Evolutionary conservation across 179 eudicot genomes (phyloP), one percentile per base, ranked within the genome.

Genomic region (Drosera spatulata): DNA sequence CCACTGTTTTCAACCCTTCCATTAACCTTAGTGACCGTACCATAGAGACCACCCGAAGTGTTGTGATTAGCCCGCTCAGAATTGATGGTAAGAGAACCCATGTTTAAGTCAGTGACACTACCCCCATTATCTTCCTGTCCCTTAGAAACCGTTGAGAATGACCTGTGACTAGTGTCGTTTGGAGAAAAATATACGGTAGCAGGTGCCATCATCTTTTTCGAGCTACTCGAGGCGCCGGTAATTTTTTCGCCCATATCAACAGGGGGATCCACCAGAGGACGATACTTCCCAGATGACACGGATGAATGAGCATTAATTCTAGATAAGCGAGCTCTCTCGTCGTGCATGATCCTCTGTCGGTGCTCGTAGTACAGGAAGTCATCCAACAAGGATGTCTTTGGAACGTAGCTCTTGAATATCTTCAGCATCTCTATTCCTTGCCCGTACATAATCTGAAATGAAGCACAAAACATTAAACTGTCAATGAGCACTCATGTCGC

Each of bases 361-460:
- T 82, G 78, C 65, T 87, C 97, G 41, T 89, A 89, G 70, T 89
- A 89, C 85, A 84, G 77, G 61, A 89, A 87, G 70, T 89, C 97
- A 61, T 89, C 97, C 38, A 89, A 74, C 74, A 89, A 64, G 56
- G 95, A 87, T 13, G 95, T 84, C 80, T 77, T 89, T 37, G 75
- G 60, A 10, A 75, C 8, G 66, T 75, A 74, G 70, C 78, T 77
- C 68, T 81, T 87, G 67, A 82, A 87, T 62, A 87, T 66, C 67
- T 67, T 84, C 56, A 89, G 87, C 95, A 89, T 89, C 73, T 89
- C 95, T 57, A 82, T 59, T 10, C 97, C 97, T 75, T 80, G 85
- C 66, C 65, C 85, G 50, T 61, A 75, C 66, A 73, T 55, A 69
- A 89, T 78, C 97, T 89, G 86, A 69, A 65, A 40, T 37, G 1